Conservation (phyloP, 2,329 filamentous ascomycete genomes). For the Apiospora marii region DNA sequence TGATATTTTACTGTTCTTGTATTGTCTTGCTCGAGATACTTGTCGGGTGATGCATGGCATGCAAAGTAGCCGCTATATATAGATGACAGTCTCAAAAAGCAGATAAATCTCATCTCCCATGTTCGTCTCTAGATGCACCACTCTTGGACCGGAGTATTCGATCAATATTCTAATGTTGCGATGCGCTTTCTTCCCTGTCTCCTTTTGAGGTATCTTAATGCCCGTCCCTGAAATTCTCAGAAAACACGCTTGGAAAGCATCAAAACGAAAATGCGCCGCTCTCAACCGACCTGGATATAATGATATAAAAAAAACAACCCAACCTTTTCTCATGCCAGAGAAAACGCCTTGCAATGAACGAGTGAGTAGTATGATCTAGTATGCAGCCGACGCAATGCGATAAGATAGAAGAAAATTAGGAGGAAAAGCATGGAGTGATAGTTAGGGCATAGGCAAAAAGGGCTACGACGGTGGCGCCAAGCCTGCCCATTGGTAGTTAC, state of each 20-base stretch:
- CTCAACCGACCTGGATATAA: constrained; percentile 9
- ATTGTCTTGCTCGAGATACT: background rate
- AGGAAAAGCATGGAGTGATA: background rate
- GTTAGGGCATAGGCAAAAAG: too few species aligned
- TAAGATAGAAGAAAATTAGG: background rate
- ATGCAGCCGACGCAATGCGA: constrained; percentile 17
- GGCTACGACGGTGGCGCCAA: background rate
- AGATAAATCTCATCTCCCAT: background rate
- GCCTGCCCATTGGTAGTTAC: constrained; percentile 67
- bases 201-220: background rate
- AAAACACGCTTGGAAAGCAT: background rate
- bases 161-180: background rate
- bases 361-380: background rate
- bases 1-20: background rate
- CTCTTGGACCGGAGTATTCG: background rate
- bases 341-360: constrained; percentile 17
- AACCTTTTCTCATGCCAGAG: constrained; percentile 14
- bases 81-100: background rate
- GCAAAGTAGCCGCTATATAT: background rate
- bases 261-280: constrained; percentile 6
- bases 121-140: background rate
- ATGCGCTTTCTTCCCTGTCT: background rate
- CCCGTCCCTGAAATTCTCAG: background rate
- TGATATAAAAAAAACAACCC: background rate
- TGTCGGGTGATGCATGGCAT: background rate